phyloP scores from a whole-genome alignment of 129 eudicot species.

The Tagetes erecta region DNA sequence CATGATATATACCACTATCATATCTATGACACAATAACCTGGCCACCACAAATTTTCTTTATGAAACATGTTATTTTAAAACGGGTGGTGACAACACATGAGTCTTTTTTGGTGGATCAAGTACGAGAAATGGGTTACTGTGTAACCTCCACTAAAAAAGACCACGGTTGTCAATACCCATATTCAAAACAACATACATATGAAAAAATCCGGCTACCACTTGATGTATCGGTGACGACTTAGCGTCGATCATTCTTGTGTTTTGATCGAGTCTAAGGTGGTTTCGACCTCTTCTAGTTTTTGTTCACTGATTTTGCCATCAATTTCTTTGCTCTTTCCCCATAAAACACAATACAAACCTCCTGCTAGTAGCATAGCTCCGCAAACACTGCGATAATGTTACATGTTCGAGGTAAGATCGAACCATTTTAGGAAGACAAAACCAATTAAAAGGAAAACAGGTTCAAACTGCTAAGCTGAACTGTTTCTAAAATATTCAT shows the following conservation, averaged over 20 bases:
- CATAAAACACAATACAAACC: constrained; percentile 63
- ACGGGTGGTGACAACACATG: background rate
- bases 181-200: background rate
- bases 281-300: constrained; percentile 35
- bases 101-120: too few species aligned
- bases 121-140: background rate
- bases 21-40: background rate
- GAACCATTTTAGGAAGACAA: background rate
- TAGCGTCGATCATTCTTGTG: constrained; percentile 22
- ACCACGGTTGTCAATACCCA: background rate
- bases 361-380: constrained; percentile 57
- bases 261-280: constrained; percentile 41
- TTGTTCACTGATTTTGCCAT: constrained; percentile 28
- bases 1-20: background rate
- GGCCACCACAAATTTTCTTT: background rate
- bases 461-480: too few species aligned
- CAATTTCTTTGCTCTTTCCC: constrained; percentile 59
- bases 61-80: too few species aligned
- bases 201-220: background rate
- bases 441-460: too few species aligned
- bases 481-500: background rate
- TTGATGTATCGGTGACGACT: background rate
- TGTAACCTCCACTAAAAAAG: too few species aligned
- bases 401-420: background rate
- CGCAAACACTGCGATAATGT: constrained; percentile 49